Evolutionary conservation across 2,329 filamentous ascomycete genomes (phyloP), one percentile per base, ranked within the genome.

Genomic region (Drechslerella stenobrocha): DNA sequence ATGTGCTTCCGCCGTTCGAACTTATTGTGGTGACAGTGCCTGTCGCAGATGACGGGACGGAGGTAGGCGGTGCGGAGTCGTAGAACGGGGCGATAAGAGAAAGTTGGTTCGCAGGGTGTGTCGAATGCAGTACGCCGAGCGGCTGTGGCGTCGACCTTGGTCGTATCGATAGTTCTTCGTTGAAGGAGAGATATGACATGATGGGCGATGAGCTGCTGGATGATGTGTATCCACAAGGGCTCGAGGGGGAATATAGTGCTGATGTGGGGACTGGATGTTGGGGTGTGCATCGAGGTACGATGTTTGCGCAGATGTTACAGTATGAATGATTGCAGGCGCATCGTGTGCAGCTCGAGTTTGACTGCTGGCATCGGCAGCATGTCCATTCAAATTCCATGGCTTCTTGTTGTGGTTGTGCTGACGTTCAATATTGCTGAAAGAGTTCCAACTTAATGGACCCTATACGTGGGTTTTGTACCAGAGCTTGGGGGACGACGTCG

Each of bases 371-470:
- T 23, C 63, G 55, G 48, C 63, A 67, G 55, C 63, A 67, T 47
- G 63, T 67, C 63, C 63, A 67, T 67, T 67, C 63, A 55, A 67
- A 67, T 55, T 67, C 63, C 63, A 67, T 67, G 24, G 11, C n/a
- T 67, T 52, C 23, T 30, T 26, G 22, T 8, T 11, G n/a, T 42
- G 30, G 9, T 37, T 42, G 42, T 59, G 23, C 24, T 11, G 37
- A 15, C 4, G 34, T 37, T 37, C n/a, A n/a, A 37, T 6, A 15
- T 11, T 37, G 37, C 22, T 18, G 37, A 42, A 60, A 55, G 63
- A 55, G 61, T 51, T 55, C 50, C 63, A 60, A 67, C 15, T 32
- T 6, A 67, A 60, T 60, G 63, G 55, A 52, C 63, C 63, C 63
- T 60, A 53, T 55, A 23, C 18, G 9, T 53, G 18, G 40, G 2